A percentile compares a stretch with the other conserved stretches of the same genome.
Conservation (phyloP, 495 filamentous ascomycete species). For the Talaromyces adpressus region DNA sequence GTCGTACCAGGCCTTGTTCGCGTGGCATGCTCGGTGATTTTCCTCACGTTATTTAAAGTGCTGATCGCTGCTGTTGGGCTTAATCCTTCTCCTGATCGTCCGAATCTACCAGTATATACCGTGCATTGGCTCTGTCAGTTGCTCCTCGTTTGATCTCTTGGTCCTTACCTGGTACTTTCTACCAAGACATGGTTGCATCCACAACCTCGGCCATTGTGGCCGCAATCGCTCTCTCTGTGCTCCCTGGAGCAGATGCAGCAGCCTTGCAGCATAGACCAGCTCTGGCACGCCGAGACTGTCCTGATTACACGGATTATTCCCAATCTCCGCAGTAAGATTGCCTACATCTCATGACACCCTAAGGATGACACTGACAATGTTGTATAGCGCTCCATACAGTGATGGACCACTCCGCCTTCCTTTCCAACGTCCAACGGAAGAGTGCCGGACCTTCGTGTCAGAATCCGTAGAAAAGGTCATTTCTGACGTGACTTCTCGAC, state of each 20-base stretch:
- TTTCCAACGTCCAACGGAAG: conserved; percentile 74
- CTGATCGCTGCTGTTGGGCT: background rate
- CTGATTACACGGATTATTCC: conserved; percentile 44
- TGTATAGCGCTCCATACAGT: conserved; percentile 64
- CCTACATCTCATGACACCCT: too few species aligned
- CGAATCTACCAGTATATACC: background rate
- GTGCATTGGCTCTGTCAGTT: background rate
- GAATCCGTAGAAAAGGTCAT: conserved; percentile 84
- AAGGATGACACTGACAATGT: too few species aligned
- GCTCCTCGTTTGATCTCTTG: background rate
- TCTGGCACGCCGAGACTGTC: conserved; percentile 38
- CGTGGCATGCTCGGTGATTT: background rate
- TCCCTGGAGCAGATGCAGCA: conserved; percentile 17
- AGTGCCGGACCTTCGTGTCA: conserved; percentile 86
- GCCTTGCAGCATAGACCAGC: conserved; percentile 12
- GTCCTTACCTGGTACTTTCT: background rate
- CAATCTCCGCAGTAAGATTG: conserved; percentile 36
- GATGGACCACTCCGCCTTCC: conserved; percentile 73
- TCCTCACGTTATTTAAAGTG: background rate
- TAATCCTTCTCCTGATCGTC: background rate
- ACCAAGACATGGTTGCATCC: background rate
- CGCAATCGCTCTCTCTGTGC: conserved; percentile 16
- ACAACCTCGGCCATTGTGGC: conserved; percentile 3
- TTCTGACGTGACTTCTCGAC: conserved; percentile 64
- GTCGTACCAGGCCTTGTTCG: background rate